Conservation (phyloP, 306 rosid genomes). For the Vigna unguiculata region DNA sequence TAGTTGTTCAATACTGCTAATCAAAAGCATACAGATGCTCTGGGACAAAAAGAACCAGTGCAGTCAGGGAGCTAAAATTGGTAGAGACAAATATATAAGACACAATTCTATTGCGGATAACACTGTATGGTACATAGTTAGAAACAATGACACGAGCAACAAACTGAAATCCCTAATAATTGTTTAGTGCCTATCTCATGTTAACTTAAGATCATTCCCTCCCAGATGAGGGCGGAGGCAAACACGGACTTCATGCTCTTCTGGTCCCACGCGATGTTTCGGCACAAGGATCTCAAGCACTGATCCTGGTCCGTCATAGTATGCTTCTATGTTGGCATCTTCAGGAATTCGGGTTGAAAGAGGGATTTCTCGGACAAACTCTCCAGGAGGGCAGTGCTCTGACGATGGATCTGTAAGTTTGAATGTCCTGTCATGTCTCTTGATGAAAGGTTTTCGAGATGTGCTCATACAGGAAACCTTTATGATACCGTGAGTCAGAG, state of each 20-base stretch:
- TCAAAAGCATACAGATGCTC: conserved; percentile 48
- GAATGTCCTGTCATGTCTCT: conserved; percentile 85
- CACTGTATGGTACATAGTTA: conserved; percentile 50
- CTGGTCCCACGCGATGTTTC: conserved; percentile 76
- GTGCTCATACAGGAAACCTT: conserved; percentile 93
- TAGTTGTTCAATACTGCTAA: conserved; percentile 15
- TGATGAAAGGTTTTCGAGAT: conserved; percentile 74
- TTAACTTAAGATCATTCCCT: conserved; percentile 81
- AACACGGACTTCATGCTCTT: conserved; percentile 95
- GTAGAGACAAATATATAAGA: conserved; percentile 40
- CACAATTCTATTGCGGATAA: conserved; percentile 34
- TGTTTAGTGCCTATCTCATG: conserved; percentile 54
- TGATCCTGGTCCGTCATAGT: conserved; percentile 90
- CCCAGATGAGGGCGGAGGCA: conserved; percentile 93
- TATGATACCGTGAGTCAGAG: conserved; percentile 77
- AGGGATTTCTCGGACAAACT: conserved; percentile 85
- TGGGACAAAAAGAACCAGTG: conserved; percentile 45
- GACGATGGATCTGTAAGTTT: conserved; percentile 80
- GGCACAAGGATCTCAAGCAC: conserved; percentile 95
- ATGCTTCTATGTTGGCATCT: conserved; percentile 91
- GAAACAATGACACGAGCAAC: conserved; percentile 45
- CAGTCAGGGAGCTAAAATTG: conserved; percentile 45
- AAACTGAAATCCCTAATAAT: conserved; percentile 54
- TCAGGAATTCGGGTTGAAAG: conserved; percentile 90
- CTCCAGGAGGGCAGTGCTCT: conserved; percentile 97